Evolutionary conservation across 164 flowering plant genomes (phyloP), one percentile per base, ranked within the genome.

Genomic region (Nelumbo lutea): DNA sequence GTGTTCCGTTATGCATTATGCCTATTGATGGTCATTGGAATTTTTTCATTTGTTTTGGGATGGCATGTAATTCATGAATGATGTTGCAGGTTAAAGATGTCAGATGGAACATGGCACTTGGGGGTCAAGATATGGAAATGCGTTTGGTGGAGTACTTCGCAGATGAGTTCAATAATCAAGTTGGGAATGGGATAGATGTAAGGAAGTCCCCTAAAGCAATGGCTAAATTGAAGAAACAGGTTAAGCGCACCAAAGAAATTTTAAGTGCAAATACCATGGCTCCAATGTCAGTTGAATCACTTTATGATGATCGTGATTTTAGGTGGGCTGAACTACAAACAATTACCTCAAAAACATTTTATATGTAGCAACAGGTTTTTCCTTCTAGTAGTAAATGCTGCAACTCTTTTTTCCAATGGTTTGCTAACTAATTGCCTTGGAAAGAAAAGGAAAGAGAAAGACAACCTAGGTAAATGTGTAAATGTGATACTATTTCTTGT

Each of bases 181-280:
- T 89, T 59, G 97, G 97, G 47, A 81, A 77, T 75, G 96, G 91
- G n/a, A 82, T 90, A 64, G 98, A 96, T 77, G 87, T 96, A 50
- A 84, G 99, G 72, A 87, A 83, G 61, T 85, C 74, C 65, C 87
- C 99, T 10, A 96, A 96, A 82, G 93, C 97, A 62, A 96, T 96
- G 98, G 96, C 99, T 67, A 96, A 96, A 77, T 77, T 96, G 78
- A 96, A 93, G 87, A 96, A 96, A 75, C 98, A 93, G 77, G 96
- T 96, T 64, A 96, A 93, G 70, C 90, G 98, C n/a, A 96, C 99
- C 10, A 96, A 96, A 72, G 99, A 96, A 83, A 93, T 96, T 66
- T 73, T 96, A 68, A 96, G 98, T 81, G 99, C 98, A n/a, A 96
- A 96, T 68, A 87, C 93, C 15, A 66, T 63, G 62, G 98, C 98